Evolutionary conservation across 2,329 filamentous ascomycete species (phyloP), one percentile per base, ranked within the genome.

Genomic region (Claviceps spartinae): DNA sequence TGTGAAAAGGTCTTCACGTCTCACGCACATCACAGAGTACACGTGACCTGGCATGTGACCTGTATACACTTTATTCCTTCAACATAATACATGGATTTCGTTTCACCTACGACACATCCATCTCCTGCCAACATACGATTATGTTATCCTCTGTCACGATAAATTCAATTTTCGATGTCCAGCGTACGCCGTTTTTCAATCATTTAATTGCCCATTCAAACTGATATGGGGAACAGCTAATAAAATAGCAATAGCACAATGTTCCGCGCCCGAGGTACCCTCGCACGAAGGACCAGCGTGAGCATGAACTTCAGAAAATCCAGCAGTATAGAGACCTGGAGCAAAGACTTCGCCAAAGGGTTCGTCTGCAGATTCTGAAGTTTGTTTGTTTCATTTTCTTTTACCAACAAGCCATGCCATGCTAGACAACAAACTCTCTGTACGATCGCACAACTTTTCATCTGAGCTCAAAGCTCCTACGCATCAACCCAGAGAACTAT

Each of bases 401-500:
- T 7, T 18, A 30, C 38, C 42, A 49, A 26, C 16, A 16, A 13
- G 8, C 14, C n/a, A 37, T 14, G 30, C 9, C 9, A 48, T 16
- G 7, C 3, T 34, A 52, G 37, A 51, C 47, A 26, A 37, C 44
- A 20, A 47, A 18, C 9, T 34, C 14, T 5, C 8, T 45, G 11
- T 55, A 53, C 20, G 52, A 49, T 41, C 41, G 30, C 2, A 48
- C 24, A 34, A 52, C 54, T 5, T 54, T 56, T 30, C 51, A 54
- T 20, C 56, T 64, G 55, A 57, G 55, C 37, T 82, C 84, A n/a
- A 81, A 79, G 58, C 77, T 93, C 45, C 75, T 91, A 51, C 77
- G 76, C 47, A 77, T 83, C 61, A 94, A 94, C 66, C 88, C 88
- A 26, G 88, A 94, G 68, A 90, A 90, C 73, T 93, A 93, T 71